phyloP scores from a whole-genome alignment of 495 filamentous ascomycete genomes.

The Aspergillus nanangensis region DNA sequence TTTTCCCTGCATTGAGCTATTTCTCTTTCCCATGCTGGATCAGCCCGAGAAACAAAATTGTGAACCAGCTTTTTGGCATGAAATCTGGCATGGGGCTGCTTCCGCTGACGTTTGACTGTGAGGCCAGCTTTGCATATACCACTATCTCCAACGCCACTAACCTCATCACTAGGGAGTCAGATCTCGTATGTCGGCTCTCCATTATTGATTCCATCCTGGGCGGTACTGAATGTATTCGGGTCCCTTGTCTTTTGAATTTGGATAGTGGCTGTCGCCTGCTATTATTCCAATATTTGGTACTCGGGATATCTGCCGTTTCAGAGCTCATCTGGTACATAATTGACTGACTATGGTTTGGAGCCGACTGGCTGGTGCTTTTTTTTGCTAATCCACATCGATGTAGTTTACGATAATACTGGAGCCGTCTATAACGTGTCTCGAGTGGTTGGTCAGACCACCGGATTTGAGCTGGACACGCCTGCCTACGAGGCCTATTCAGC shows the following conservation, averaged over 20 bases:
- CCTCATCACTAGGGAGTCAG: constrained; percentile 64
- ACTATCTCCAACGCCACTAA: constrained; percentile 37
- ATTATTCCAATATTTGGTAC: constrained; percentile 55
- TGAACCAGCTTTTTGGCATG: constrained; percentile 79
- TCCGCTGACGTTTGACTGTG: constrained; percentile 72
- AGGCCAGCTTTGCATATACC: background rate
- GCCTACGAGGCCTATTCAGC: constrained; percentile 70
- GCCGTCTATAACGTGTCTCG: constrained; percentile 69
- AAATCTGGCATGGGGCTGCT: constrained; percentile 72
- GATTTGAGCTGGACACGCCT: constrained; percentile 64
- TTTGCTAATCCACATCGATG: constrained; percentile 1
- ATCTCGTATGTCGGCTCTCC: constrained; percentile 82
- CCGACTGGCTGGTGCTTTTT: background rate
- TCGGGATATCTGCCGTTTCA: constrained; percentile 24
- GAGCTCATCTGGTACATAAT: constrained; percentile 16
- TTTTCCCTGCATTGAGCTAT: constrained; percentile 77
- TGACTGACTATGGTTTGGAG: background rate
- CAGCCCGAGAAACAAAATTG: constrained; percentile 65
- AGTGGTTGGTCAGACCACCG: constrained; percentile 55
- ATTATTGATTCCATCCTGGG: constrained; percentile 77
- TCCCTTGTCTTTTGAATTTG: constrained; percentile 77
- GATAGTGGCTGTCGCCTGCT: constrained; percentile 54
- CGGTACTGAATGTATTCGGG: constrained; percentile 72
- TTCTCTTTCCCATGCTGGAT: constrained; percentile 87
- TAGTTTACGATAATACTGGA: constrained; percentile 78